Base-by-base conservation (phyloP, 2,329 filamentous ascomycete species). In the Stemphylium beticola region DNA sequence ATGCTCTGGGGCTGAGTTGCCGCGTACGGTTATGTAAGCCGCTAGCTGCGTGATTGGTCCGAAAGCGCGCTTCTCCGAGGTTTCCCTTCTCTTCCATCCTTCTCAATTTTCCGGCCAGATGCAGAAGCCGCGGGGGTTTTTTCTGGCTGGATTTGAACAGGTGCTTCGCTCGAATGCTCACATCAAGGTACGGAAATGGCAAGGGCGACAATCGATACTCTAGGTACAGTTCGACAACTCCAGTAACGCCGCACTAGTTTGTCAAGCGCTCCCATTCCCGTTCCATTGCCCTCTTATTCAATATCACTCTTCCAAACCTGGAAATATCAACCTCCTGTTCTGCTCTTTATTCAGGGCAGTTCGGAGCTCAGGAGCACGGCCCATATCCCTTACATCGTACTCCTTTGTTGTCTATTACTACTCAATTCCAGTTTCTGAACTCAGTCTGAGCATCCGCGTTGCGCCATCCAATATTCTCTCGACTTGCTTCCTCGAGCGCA, bases 381-480 rank as follows among this genome's bases (percentile, higher is more conserved):
- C 22, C 26, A 29, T 29, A 29, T 29, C 26, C 26, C 9, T 29
- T 29, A 11, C 26, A 11, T 29, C 26, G 26, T 9, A 3, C 26
- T 22, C 32, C 43, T 34, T 46, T 46, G 43, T 41, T 43, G 32
- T 26, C 14, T 20, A 3, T 33, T n/a, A 20, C 33, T 17, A 44
- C 31, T 66, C 51, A 72, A 39, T 72, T 64, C 61, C 61, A 71
- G 37, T 62, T 60, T 46, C 68, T 60, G 43, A 72, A 49, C 17
- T 67, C 65, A 8, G 64, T 60, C 44, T 67, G 61, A 34, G 64
- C 62, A 56, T 73, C 71, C 24, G 61, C 64, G 34, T 65, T 67
- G 39, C 70, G 63, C 62, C 64, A 74, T 10, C 69, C 67, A 34
- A 64, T 43, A 37, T 73, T 73, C 56, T 73, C 68, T 41, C 49